Base-by-base conservation (phyloP, 1,139 yeast genomes). In the Tardiomyces digboiensis region DNA sequence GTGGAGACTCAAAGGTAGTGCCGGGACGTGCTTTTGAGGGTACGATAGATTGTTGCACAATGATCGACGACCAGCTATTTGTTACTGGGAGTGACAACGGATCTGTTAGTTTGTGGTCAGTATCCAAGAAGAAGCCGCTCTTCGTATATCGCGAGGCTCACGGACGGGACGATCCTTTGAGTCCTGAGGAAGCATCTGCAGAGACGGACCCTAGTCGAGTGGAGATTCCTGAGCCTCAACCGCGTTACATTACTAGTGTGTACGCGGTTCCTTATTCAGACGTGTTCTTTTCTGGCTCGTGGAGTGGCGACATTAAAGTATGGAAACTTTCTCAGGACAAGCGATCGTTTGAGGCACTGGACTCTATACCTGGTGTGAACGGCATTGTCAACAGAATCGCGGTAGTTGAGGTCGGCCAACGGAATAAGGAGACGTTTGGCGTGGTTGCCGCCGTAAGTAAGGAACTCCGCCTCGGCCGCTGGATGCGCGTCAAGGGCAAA, bases 71-170 rank as follows among this genome's bases (percentile, higher is more conserved):
- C 62, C 78, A 89, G 22, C 88, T 85, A 61, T 91, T 91, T 59
- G 80, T 91, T 40, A 88, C 97, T 4, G 97, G 98, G 2, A 81
- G 95, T 16, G 98, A 93, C 61, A 91, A 89, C 59, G 98, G 98
- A 39, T 84, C 79, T 59, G 67, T 91, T 37, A 70, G 86, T 20
- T 69, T 93, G 50, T 91, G 98, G 98, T 80, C 95, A 6, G 67
- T 84, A 48, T 81, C 86, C 22, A 87, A 87, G 66, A 91, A 91
- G 74, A 89, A 88, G 65, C 94, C 98, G 7, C 64, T 85, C 36
- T 80, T 65, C 61, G 78, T 79, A 2, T 65, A 75, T 49, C 75
- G 93, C 57, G 64, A 72, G 41, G 83, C 91, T 3, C 98, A 91
- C 64, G 98, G 97, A 1, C 59, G 78, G 21, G 76, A 78, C 49